Evolutionary conservation across 345 rosid genomes (phyloP).

Genomic region (Nasturtium officinale): DNA sequence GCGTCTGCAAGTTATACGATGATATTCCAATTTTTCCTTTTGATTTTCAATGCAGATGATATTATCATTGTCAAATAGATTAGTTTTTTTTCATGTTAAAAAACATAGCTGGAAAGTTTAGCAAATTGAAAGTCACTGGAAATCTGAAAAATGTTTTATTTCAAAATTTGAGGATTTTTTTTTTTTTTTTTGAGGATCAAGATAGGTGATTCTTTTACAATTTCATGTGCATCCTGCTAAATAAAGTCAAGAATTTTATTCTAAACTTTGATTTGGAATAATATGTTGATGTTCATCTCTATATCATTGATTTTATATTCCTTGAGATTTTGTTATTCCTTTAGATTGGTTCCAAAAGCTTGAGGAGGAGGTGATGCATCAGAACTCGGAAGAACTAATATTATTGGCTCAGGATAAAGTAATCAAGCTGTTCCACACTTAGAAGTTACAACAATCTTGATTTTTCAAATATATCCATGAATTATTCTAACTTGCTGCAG

Average conservation of each 20-base stretch:
- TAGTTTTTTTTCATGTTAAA: neutral
- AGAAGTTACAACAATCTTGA: neutral
- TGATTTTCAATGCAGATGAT: neutral
- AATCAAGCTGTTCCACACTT: constrained; percentile 6
- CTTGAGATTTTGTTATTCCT: neutral
- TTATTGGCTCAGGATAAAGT: neutral
- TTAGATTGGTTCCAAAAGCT: neutral
- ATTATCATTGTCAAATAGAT: neutral
- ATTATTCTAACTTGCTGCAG: neutral
- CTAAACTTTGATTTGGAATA: neutral
- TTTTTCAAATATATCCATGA: neutral
- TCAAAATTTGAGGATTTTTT: neutral
- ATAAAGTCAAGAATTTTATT: neutral
- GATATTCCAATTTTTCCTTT: neutral
- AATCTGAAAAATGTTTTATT: neutral
- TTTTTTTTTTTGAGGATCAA: neutral
- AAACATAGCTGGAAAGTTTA: neutral
- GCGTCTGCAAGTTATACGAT: neutral
- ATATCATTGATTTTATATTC: neutral
- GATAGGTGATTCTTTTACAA: neutral
- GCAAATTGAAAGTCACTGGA: neutral
- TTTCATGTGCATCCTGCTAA: neutral
- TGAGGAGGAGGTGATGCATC: neutral
- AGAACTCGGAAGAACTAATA: neutral
- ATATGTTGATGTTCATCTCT: neutral